A percentile compares a stretch with the other conserved stretches of the same genome.
These are phyloP conservation scores for Dactylellina sp. DNA, from an alignment of 2,329 filamentous ascomycete species.

Conservation along the genomic window DNA sequence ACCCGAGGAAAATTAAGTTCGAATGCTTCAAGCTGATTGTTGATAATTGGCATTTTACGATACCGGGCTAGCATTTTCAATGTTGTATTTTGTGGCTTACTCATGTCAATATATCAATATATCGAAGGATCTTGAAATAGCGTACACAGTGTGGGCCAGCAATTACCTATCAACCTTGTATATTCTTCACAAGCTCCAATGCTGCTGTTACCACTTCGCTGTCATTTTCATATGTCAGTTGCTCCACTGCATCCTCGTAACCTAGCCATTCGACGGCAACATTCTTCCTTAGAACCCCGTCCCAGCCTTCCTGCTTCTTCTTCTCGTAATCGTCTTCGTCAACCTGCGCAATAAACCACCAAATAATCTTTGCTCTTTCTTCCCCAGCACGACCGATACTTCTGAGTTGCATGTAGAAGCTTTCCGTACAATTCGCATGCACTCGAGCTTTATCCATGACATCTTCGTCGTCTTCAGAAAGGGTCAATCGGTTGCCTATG, in stretches of 20 bases:
- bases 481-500: conserved; percentile 11
- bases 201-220: conserved; percentile 21
- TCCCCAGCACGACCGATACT: conserved; percentile 15
- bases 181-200: conserved; percentile 14
- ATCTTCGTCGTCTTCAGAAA: conserved; percentile 29
- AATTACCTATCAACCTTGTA: not conserved
- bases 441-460: conserved; percentile 16
- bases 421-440: conserved; percentile 32
- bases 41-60: too few species aligned
- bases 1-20: too few species aligned
- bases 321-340: conserved; percentile 39
- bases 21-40: too few species aligned
- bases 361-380: conserved; percentile 34
- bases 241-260: conserved; percentile 27
- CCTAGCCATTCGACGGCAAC: conserved; percentile 22
- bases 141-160: too few species aligned
- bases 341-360: conserved; percentile 37
- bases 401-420: conserved; percentile 41
- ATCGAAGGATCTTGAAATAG: too few species aligned
- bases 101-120: too few species aligned
- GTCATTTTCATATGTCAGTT: conserved; percentile 32
- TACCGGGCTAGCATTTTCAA: too few species aligned
- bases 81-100: too few species aligned
- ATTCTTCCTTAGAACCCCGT: conserved; percentile 18
- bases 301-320: conserved; percentile 20